Evolutionary conservation across 73 alveolate genomes (phyloP).

Genomic region (Tetrahymena elliotti): DNA sequence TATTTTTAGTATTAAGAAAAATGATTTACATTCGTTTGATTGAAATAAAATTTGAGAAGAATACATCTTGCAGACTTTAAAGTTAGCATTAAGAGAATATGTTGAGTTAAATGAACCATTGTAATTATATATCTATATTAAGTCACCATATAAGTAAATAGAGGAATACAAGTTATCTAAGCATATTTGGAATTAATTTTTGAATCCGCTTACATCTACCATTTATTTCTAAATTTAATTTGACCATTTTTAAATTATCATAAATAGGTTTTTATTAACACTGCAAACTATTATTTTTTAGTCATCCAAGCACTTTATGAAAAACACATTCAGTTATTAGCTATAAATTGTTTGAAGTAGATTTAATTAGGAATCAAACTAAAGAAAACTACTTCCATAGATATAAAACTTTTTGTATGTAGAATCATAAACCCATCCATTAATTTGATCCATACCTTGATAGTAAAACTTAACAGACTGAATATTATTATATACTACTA

Average conservation of each 20-base stretch:
- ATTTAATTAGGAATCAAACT: neutral
- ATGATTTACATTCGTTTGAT: neutral
- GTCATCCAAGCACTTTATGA: neutral
- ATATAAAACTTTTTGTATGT: neutral
- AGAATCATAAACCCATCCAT: neutral
- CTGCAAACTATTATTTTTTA: neutral
- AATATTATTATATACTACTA: neutral
- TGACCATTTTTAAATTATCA: neutral
- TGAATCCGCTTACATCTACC: neutral
- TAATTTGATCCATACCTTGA: neutral
- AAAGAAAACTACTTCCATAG: neutral
- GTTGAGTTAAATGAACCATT: neutral
- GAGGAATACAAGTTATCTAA: neutral
- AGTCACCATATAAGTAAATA: neutral
- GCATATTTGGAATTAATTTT: neutral
- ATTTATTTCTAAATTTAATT: no score
- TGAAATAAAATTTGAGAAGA: neutral
- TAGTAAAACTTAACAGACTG: neutral
- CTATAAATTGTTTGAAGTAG: neutral
- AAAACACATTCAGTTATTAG: no score
- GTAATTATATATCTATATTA: no score
- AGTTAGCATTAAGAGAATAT: neutral
- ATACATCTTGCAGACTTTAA: neutral
- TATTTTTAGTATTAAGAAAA: no score
- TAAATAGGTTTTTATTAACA: no score